A percentile compares a stretch with the other conserved stretches of the same genome.
Conservation (phyloP, 2,329 filamentous ascomycete species). For the Saccharata proteae region DNA sequence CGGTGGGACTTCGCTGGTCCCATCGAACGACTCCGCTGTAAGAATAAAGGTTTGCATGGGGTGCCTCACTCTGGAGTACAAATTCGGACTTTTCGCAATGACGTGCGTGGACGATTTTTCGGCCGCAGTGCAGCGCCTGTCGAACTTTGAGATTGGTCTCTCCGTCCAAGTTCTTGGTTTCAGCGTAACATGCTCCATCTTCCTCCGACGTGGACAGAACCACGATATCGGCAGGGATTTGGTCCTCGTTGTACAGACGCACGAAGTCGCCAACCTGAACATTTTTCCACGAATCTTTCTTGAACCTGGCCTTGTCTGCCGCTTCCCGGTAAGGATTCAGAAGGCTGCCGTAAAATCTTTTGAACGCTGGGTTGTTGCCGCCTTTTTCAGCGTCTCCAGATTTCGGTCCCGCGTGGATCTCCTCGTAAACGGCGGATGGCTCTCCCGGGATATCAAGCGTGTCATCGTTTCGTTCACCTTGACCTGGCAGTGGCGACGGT, state of each 20-base stretch:
- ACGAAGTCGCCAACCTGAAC: constrained; percentile 93
- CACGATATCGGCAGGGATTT: constrained; percentile 85
- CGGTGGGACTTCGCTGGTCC: constrained; percentile 58
- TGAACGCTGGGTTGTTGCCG: constrained; percentile 15
- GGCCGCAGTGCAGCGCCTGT: constrained; percentile 76
- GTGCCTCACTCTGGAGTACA: constrained; percentile 74
- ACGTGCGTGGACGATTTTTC: constrained; percentile 70
- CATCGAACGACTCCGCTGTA: constrained; percentile 86
- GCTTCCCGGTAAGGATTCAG: constrained; percentile 58
- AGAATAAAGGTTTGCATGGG: constrained; percentile 88
- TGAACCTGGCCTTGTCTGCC: constrained; percentile 68
- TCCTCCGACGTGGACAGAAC: constrained; percentile 86
- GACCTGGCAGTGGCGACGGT: constrained; percentile 59
- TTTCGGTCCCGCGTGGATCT: constrained; percentile 18
- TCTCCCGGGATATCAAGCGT: constrained; percentile 14
- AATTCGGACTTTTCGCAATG: constrained; percentile 90
- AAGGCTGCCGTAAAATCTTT: constrained; percentile 52
- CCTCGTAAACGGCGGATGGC: constrained; percentile 9
- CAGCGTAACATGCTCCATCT: constrained; percentile 91
- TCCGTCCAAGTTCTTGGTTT: constrained; percentile 95
- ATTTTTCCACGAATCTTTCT: constrained; percentile 90
- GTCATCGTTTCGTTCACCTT: constrained; percentile 27
- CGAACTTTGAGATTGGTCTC: constrained; percentile 97
- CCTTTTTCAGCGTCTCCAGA: constrained; percentile 11
- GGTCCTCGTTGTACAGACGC: constrained; percentile 90